Base-by-base conservation (phyloP, 2,329 filamentous ascomycete genomes). In the Daldinia sp. region DNA sequence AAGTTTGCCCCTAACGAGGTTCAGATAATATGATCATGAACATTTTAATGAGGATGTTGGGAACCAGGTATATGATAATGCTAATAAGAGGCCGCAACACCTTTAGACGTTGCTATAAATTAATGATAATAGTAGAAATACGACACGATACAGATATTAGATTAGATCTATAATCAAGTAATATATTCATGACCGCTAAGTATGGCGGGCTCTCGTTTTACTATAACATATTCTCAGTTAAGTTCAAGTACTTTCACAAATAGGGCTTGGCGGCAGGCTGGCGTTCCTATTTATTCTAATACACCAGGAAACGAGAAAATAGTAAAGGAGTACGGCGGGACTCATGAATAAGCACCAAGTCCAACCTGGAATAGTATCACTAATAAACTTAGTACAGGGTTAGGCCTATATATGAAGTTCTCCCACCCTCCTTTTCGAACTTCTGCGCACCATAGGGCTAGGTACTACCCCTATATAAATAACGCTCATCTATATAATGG, bases 41-140 rank as follows among this genome's bases (percentile, higher is more conserved):
- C 37, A 54, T 54, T 13, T 35, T 26, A 18, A 54, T 37, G 2
- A n/a, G 9, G 18, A 20, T 37, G 12, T 54, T 2, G 33, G 51
- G 23, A 39, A 39, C 2, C 13, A n/a, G 28, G 7, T 33, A 54
- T 6, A 35, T 56, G 33, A 41, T 65, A 60, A 56, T 65, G 51
- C n/a, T 56, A 55, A 56, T 65, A 56, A 56, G 4, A 15, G 35
- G n/a, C 10, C 12, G 53, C 37, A 28, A 42, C 35, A n/a, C 13
- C 53, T 42, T 41, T 28, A 42, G 6, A 28, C 18, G 37, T 56
- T 56, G 53, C 20, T 30, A 28, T 42, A 28, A 18, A 28, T 10
- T 56, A 41, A 56, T 42, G 53, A 42, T 28, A 56, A 42, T 56
- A 28, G 37, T 30, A n/a, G 9, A 42, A 37, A 39, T 39, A 54